Conservation (phyloP, 371 early-diverging fungal species). For the Capillidium heterosporum region DNA sequence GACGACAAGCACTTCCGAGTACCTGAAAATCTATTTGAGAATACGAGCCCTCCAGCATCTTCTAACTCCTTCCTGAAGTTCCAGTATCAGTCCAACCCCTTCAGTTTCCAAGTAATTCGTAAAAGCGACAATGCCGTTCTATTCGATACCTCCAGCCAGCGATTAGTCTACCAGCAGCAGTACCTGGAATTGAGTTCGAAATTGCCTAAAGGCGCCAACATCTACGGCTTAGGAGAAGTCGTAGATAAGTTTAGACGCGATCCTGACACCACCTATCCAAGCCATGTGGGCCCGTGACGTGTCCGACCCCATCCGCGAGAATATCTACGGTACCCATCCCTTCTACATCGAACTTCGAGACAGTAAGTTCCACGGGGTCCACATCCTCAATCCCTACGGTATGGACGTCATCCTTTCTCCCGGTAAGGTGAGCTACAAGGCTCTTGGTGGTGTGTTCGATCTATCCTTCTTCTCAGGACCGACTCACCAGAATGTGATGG, state of each 20-base stretch:
- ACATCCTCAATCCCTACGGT: constrained; percentile 43
- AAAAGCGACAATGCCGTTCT: constrained; percentile 19
- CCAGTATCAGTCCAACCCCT: constrained; percentile 21
- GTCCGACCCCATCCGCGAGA: constrained; percentile 25
- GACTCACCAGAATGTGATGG: constrained; percentile 31
- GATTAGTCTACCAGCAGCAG: constrained; percentile 44
- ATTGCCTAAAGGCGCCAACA: constrained; percentile 29
- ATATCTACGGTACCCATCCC: constrained; percentile 52
- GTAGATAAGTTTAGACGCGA: constrained; percentile 28
- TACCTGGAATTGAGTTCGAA: constrained; percentile 38
- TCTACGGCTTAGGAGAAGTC: constrained; percentile 53
- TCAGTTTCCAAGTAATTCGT: constrained; percentile 32
- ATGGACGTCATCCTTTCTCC: constrained; percentile 44
- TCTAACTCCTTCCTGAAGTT: constrained; percentile 15
- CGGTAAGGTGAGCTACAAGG: constrained; percentile 34
- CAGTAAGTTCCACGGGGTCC: constrained; percentile 33
- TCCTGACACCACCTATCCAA: constrained; percentile 11
- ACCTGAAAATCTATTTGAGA: constrained; percentile 24
- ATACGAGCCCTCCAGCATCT: constrained; percentile 7
- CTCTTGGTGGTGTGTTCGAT: constrained; percentile 45
- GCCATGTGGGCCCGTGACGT: constrained; percentile 39
- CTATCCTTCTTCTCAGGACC: constrained; percentile 43
- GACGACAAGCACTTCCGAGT: constrained; percentile 26
- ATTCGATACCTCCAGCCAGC: constrained; percentile 33
- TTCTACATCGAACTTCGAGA: constrained; percentile 47